Base-by-base conservation (phyloP, 2,329 filamentous ascomycete species). In the Fonsecaea erecta region DNA sequence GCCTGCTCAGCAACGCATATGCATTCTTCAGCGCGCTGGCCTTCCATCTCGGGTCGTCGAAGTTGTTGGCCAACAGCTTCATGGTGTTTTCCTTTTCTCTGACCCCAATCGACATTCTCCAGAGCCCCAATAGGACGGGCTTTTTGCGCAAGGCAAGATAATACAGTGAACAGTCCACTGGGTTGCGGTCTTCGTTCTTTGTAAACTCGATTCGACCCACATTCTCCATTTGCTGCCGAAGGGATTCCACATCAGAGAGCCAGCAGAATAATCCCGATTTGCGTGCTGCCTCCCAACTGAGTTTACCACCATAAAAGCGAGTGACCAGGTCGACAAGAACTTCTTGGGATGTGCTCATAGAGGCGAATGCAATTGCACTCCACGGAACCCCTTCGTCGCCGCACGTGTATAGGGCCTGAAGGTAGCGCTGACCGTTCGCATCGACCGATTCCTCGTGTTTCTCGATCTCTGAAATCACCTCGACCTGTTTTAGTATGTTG, bases 261-360 rank as follows among this genome's bases (percentile, higher is more conserved):
- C 95, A 99, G 88, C 97, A 94, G 74, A 97, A 97, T 62, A 98
- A 84, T 11, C 95, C 95, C 70, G 90, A 92, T 74, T 96, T 90
- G 53, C 90, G 85, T 1, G 94, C 95, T 72, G 93, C 85, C 68
- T 90, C 86, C 95, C 95, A 99, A 6, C 89, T 80, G 80, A 98
- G 84, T 65, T 86, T 89, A 0, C 90, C 89, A 68, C 93, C 90
- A 71, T 90, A 93, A 72, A 96, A 92, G 21, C 86, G 83, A 11
- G 88, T 88, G 9, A 97, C 90, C 71, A 97, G 88, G 75, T 97
- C 92, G 0, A 90, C 82, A 18, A 98, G 81, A 43, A 98, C 93
- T 74, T 98, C 94, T 77, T 99, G 95, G 66, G 92, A 71, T 3
- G 63, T 62, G 40, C 69, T 71, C 26, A 59, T 54, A 92, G 11